Evolutionary conservation across 768 basidiomycete genomes (phyloP).

Genomic region (Boletus vermiculosoides): DNA sequence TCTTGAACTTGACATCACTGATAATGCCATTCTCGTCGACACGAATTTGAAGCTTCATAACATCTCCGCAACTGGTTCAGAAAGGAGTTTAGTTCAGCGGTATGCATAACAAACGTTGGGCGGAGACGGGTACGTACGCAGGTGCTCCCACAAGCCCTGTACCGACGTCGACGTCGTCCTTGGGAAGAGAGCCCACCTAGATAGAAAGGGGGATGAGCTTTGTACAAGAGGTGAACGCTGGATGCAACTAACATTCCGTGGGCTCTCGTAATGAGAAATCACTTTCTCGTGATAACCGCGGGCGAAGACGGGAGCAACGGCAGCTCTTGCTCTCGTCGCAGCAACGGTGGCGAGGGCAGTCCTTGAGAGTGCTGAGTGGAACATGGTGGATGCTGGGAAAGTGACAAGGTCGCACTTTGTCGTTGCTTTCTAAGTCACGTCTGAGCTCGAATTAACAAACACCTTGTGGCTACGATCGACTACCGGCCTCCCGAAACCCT

Average conservation of each 20-base stretch:
- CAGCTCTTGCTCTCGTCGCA: conserved; percentile 41
- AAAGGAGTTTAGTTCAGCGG: conserved; percentile 15
- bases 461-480: not conserved
- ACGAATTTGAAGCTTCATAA: conserved; percentile 99
- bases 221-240: conserved; percentile 33
- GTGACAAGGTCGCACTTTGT: conserved; percentile 2
- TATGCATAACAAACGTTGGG: conserved; percentile 5
- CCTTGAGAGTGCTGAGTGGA: conserved; percentile 59
- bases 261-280: conserved; percentile 95
- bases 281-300: conserved; percentile 95
- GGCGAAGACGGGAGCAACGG: conserved; percentile 50
- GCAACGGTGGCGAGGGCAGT: conserved; percentile 45
- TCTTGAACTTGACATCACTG: conserved; percentile 99
- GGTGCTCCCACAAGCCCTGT: conserved; percentile 98
- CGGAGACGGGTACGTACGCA: conserved; percentile 57
- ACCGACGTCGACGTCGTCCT: conserved; percentile 87
- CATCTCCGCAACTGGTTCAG: conserved; percentile 80
- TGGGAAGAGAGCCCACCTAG: conserved; percentile 95
- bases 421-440: conserved; percentile 7
- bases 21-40: conserved; percentile 95
- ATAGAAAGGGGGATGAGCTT: conserved; percentile 48
- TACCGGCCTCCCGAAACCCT: not conserved
- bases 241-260: conserved; percentile 78
- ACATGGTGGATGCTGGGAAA: conserved; percentile 54
- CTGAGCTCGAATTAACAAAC: conserved; percentile 25